Base-by-base conservation (phyloP, 2,329 filamentous ascomycete genomes). In the Diaporthe ampelina region DNA sequence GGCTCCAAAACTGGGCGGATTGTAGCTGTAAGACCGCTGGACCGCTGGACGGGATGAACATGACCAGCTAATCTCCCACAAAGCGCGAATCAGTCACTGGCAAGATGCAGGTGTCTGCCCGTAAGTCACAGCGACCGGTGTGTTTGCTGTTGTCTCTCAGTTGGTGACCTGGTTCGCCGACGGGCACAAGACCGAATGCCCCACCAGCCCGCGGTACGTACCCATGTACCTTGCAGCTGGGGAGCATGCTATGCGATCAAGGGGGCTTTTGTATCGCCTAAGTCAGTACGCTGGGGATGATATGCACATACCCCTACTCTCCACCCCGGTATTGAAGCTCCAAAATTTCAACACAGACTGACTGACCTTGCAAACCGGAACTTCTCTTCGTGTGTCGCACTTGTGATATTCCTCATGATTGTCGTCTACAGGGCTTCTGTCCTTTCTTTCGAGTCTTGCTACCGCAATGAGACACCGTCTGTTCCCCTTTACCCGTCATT, bases 291-390 rank as follows among this genome's bases (percentile, higher is more conserved):
- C 2, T 11, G 7, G 45, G 7, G 2, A 10, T 10, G 0, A 2
- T 2, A 74, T 74, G 73, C 57, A 72, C n/a, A 29, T 72, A 61
- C 1, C 37, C 21, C 3, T 58, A 74, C 73, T 52, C 72, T 35
- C 19, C 40, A 74, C 68, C 68, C 58, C 73, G 73, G 11, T 74
- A 72, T 29, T 5, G 13, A 26, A 40, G 29, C 37, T 48, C 50
- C 73, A 58, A 74, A 74, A 67, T 67, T 74, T 74, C 73, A 65
- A 67, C 54, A 52, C 59, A 37, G 61, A 52, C n/a, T 54, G 50
- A 52, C n/a, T 54, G 50, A 26, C 48, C n/a, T 32, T 63, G 43
- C 48, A 63, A 70, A 35, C 48, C 24, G 50, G 21, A 57, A 15
- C 58, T 67, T 21, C 40, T 65, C 56, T 43, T 58, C 35, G 29